These are phyloP conservation scores for Apostasia shenzhenica DNA, from an alignment of 106 monocot species.

Conservation along the genomic window DNA sequence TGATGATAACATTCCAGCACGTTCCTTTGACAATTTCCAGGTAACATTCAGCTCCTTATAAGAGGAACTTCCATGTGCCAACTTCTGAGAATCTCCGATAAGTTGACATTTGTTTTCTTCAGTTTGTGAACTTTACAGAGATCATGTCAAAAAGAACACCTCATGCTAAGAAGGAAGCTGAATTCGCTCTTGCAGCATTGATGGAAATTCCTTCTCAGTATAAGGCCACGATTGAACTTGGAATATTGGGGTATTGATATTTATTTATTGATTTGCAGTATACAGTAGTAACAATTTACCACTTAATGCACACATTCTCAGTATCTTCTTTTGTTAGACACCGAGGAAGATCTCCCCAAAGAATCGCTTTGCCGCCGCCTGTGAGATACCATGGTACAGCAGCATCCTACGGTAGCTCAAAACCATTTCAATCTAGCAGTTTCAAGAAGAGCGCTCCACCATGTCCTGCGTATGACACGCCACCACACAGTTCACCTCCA, in stretches of 20 bases:
- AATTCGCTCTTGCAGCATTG: conserved; percentile 57
- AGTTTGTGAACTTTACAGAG: conserved; percentile 73
- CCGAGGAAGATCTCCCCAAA: conserved; percentile 32
- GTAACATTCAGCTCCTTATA: background rate
- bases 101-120: background rate
- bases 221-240: conserved; percentile 55
- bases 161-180: conserved; percentile 43
- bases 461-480: conserved; percentile 12
- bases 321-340: conserved; percentile 7
- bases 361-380: conserved; percentile 52
- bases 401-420: conserved; percentile 14
- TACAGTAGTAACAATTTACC: background rate
- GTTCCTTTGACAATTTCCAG: conserved; percentile 14
- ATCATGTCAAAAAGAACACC: conserved; percentile 46
- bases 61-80: background rate
- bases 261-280: background rate
- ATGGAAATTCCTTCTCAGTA: conserved; percentile 76
- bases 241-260: conserved; percentile 48
- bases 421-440: conserved; percentile 13
- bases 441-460: conserved; percentile 17
- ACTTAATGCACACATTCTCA: background rate
- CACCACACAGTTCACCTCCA: background rate
- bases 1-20: conserved; percentile 84
- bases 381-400: conserved; percentile 13
- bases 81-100: background rate